phyloP scores from a whole-genome alignment of 1,139 yeast genomes.

The Candida smagusa region DNA sequence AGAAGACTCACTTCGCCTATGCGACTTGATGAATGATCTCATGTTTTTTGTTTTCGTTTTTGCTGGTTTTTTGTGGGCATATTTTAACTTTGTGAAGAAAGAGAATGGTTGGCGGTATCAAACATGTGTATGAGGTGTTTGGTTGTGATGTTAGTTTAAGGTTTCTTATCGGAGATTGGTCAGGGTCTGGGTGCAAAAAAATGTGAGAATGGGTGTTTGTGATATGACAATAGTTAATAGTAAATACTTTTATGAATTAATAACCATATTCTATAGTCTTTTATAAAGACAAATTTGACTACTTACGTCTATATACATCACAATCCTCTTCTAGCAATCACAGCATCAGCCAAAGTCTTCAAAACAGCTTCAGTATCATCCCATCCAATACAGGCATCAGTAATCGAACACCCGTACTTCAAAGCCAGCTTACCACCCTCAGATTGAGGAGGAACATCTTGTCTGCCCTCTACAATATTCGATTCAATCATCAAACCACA shows the following conservation, averaged over 20 bases:
- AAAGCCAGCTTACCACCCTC: conserved; percentile 69
- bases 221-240: too few species aligned
- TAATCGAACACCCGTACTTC: conserved; percentile 89
- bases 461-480: conserved; percentile 87
- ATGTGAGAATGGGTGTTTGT: too few species aligned
- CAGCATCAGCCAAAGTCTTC: conserved; percentile 71
- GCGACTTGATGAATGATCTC: conserved; percentile 50
- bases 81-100: too few species aligned
- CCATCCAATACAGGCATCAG: conserved; percentile 96
- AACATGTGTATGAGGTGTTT: too few species aligned
- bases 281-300: too few species aligned
- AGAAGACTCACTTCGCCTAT: conserved; percentile 24
- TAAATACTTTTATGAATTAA: too few species aligned
- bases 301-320: conserved; percentile 2
- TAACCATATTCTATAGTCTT: too few species aligned
- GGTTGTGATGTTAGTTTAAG: too few species aligned
- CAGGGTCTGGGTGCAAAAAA: too few species aligned
- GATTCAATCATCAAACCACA: conserved; percentile 98
- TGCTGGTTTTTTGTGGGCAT: background rate
- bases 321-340: conserved; percentile 64
- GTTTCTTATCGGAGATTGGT: too few species aligned
- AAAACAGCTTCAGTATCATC: conserved; percentile 76
- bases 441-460: conserved; percentile 70
- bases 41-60: conserved; percentile 14
- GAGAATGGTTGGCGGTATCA: too few species aligned